phyloP scores from a whole-genome alignment of 78 protist species.

The Cavenderia fasciculata region DNA sequence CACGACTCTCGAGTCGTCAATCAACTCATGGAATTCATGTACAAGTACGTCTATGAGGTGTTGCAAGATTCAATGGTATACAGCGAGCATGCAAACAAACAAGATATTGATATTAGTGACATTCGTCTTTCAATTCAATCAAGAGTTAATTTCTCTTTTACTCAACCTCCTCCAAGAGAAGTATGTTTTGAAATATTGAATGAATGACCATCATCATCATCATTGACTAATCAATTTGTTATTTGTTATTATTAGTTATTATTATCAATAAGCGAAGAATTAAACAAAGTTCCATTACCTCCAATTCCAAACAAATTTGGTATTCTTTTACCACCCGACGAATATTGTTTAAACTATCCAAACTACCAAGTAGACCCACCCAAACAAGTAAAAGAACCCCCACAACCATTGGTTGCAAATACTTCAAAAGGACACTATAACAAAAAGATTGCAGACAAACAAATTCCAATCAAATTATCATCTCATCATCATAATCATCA shows the following conservation, averaged over 20 bases:
- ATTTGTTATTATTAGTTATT: constrained; percentile 4
- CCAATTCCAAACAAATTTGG: constrained; percentile 69
- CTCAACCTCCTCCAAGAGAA: constrained; percentile 77
- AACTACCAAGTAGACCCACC: constrained; percentile 65
- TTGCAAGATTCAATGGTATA: constrained; percentile 53
- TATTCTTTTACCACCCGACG: constrained; percentile 65
- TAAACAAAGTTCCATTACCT: constrained; percentile 60
- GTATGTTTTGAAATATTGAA: not conserved
- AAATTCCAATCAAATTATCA: constrained; percentile 57
- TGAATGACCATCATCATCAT: not conserved
- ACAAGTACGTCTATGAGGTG: constrained; percentile 64
- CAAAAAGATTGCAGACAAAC: constrained; percentile 50
- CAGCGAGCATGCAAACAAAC: constrained; percentile 56
- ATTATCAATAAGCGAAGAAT: constrained; percentile 46
- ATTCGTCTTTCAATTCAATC: constrained; percentile 67
- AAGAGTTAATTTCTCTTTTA: constrained; percentile 38
- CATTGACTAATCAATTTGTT: not conserved
- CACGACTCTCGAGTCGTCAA: constrained; percentile 69
- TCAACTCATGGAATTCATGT: constrained; percentile 69
- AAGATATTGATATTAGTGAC: constrained; percentile 61
- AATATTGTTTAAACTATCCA: constrained; percentile 65
- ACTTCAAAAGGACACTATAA: constrained; percentile 49
- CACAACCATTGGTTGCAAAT: constrained; percentile 3
- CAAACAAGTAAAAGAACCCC: constrained; percentile 24
- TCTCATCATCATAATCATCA: no score